A percentile compares a stretch with the other conserved stretches of the same genome.
These are phyloP conservation scores for Cercospora berteroae DNA, from an alignment of 2,329 filamentous ascomycete genomes.

Conservation along the genomic window DNA sequence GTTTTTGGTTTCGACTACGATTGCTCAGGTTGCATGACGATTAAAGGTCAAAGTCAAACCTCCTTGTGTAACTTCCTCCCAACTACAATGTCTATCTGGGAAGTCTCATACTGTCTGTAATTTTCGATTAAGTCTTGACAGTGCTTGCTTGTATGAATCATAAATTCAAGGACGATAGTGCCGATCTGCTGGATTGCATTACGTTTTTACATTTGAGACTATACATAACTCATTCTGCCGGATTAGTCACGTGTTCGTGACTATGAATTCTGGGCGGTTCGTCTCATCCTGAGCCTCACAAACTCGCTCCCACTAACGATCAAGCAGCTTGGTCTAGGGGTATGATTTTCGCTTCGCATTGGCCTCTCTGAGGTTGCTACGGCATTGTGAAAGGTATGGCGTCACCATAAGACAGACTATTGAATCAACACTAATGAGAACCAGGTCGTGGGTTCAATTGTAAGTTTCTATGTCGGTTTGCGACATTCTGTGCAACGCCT, in stretches of 20 bases:
- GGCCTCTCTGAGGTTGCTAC: not conserved
- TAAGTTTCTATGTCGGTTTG: too few relatives aligned
- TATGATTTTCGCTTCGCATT: constrained; percentile 27
- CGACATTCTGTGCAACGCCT: not conserved
- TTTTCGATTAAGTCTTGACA: not conserved
- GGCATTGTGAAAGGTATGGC: constrained; percentile 15
- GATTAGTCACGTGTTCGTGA: not conserved
- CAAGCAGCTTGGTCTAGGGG: constrained; percentile 20
- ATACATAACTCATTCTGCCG: not conserved
- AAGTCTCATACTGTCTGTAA: not conserved
- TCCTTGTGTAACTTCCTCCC: not conserved
- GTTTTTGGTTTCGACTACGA: not conserved
- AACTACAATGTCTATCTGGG: not conserved
- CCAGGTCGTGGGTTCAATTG: not conserved
- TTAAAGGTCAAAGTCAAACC: not conserved
- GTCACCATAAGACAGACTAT: too few relatives aligned
- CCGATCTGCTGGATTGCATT: not conserved
- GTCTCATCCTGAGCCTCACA: not conserved
- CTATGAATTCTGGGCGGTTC: not conserved
- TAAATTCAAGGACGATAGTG: too few relatives aligned
- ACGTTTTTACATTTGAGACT: too few relatives aligned
- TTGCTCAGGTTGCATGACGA: not conserved
- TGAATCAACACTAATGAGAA: too few relatives aligned
- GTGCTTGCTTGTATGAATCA: not conserved
- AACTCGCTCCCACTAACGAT: not conserved